Base-by-base conservation (phyloP, 2,329 filamentous ascomycete species). In the Daldinia eschscholtzii region DNA sequence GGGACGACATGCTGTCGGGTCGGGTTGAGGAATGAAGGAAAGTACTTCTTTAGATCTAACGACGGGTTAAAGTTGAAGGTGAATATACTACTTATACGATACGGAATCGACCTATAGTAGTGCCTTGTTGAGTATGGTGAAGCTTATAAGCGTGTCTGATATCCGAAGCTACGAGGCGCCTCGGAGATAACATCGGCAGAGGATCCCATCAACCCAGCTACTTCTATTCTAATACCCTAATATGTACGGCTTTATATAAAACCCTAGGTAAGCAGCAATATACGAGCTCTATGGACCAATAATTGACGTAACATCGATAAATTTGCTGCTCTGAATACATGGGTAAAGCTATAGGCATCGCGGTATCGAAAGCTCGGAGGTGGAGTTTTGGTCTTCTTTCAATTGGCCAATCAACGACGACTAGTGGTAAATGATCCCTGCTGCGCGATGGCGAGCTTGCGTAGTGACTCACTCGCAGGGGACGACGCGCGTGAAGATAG, bases 101-200 rank as follows among this genome's bases (percentile, higher is more conserved):
- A n/a, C 18, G 23, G 35, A 37, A 23, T 10, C 33, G 33, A 55
- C 30, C 18, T 39, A 55, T 55, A 26, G 6, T 55, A 39, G 9
- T 18, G 33, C 13, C 12, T 26, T 5, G 18, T 37, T 37, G 33
- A 7, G 33, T 15, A 3, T 35, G 35, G 6, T 35, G 9, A 28
- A 53, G 28, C 50, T 23, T 23, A n/a, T 39, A 55, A 9, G 52
- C 3, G 6, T 52, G 13, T n/a, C n/a, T 23, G 3, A 55, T 35
- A 26, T 55, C 52, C 52, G 52, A 55, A 37, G 2, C 52, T 23
- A 26, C 52, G 52, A 55, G 52, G 9, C 20, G 30, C n/a, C 33
- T 55, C 52, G 52, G 52, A 55, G 52, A 55, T 55, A 55, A 55
- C 15, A 55, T 55, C 52, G 52, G 52, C 33, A 10, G 52, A 33